Evolutionary conservation across 176 grass and related monocot species (phyloP), one percentile per base, ranked within the genome.

Genomic region (Bolboschoenus planiculmis): DNA sequence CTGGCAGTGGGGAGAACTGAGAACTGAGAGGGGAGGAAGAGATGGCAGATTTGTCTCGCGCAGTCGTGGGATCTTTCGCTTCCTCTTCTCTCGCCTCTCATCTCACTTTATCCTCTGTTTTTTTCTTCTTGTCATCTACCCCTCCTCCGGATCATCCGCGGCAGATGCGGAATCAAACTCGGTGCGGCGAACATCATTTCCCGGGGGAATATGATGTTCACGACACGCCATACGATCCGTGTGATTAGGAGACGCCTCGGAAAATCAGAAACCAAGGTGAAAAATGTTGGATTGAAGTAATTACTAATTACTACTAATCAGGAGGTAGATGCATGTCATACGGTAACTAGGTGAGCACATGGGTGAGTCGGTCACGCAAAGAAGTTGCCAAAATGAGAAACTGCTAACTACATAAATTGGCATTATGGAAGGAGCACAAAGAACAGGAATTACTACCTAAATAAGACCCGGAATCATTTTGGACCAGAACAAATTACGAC

Each of bases 11-110:
- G 42, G 42, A 51, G 30, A 2, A 30, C 16, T 14, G 16, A 18
- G 33, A n/a, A n/a, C n/a, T n/a, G 24, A 10, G n/a, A 71, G 64
- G 5, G 44, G 30, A 23, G 7, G 68, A 1, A 46, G 39, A 39
- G 42, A 80, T 58, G 35, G 51, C 50, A 81, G 78, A 59, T 57
- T 81, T 30, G 71, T 50, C 44, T 44, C 26, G 42, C 71, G 43
- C 42, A 31, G 44, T 76, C 26, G 43, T 51, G 20, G 71, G 44
- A 76, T 76, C 42, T 76, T 76, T 43, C 66, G 20, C 34, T 68
- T 40, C 35, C 35, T 21, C 35, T 68, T 10, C 34, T 40, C 33
- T 68, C 1, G 21, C 11, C 24, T 23, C 21, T 31, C 60, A 63
- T 33, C 27, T 29, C 31, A 66, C 30, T 44, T 37, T 71, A 4